Base-by-base conservation (phyloP, 345 rosid species). In the Eucalyptus sideroxylon region DNA sequence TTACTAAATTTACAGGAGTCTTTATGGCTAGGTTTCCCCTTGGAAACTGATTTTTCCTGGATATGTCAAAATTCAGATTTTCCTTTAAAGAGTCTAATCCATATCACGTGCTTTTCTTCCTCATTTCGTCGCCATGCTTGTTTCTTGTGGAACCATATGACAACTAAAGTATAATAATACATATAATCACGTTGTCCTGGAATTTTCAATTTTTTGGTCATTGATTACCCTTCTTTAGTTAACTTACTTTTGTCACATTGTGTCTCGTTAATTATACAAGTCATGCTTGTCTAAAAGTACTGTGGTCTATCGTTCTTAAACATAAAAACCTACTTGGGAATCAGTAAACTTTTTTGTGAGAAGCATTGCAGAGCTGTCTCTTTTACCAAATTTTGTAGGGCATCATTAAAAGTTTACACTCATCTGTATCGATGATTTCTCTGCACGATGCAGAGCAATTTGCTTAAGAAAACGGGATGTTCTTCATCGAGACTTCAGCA, bases 1-100 rank as follows among this genome's bases (percentile, higher is more conserved):
- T 90, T n/a, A 50, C 91, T 90, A 56, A 44, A 92, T 92, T 88
- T 92, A 93, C 51, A 93, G 92, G 91, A 92, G 94, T 16, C 51
- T 95, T 96, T 90, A 88, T 93, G 92, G 90, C 94, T 0, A 90
- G 93, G 97, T 95, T 94, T 88, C 85, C 16, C 83, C 23, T 49
- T 26, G 55, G 50, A 6, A 17, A 49, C 50, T 31, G n/a, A 62
- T 44, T 9, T 53, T 47, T 69, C 34, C 44, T 53, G 26, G 37
- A 40, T 59, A 86, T 89, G 19, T 88, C 15, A 5, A 40, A n/a
- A 34, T 87, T 85, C 15, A 86, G 7, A 12, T 34, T 31, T 31
- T 51, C 67, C 45, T n/a, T 34, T 86, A 5, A 15, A 50, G 16
- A 12, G 88, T 51, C 21, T 51, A 26, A 27, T 50, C 30, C 34